Evolutionary conservation across 2,329 filamentous ascomycete species (phyloP), one percentile per base, ranked within the genome.

Genomic region (Hymenoscyphus scutula): DNA sequence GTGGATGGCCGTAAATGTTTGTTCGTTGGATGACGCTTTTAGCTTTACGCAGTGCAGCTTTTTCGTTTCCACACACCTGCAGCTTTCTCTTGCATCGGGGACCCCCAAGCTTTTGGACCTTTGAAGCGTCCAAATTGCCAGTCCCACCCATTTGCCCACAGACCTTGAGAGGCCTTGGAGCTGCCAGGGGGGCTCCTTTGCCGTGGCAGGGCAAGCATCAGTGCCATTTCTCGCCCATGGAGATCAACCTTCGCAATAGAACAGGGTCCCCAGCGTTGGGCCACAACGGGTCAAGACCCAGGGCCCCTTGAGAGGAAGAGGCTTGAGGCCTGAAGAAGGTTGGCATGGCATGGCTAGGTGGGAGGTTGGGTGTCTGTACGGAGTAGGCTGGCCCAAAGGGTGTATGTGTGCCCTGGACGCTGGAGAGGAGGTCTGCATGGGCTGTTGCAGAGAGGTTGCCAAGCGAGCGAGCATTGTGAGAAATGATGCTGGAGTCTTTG

Each of bases 121-220:
- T 67, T 55, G 58, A 64, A 66, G 56, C 60, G 62, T 63, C 59
- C 63, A 69, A 38, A 53, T 59, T 59, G 57, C 57, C 63, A 66
- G 67, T 70, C 68, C 68, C 69, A 69, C 68, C 65, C 63, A 57
- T 56, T 63, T 67, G 65, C 67, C 65, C 70, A 69, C 68, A 69
- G 69, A 72, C 70, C 63, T 65, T 64, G 25, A 69, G 67, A 68
- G 69, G 71, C 70, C 63, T 65, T 64, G 25, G 38, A 29, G 45
- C 45, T 27, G 45, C 45, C 56, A 58, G 27, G 34, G 57, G 51
- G 29, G 23, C 25, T 15, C 57, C 57, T 59, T 37, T 59, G 41
- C 57, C 57, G 57, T 59, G 57, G 25, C 57, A 59, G 57, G 45
- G 41, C 57, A 23, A 30, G 29, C 51, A 53, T 27, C 51, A 27